Evolutionary conservation across 2,329 filamentous ascomycete species (phyloP).

Genomic region (Penicillium digitatum): DNA sequence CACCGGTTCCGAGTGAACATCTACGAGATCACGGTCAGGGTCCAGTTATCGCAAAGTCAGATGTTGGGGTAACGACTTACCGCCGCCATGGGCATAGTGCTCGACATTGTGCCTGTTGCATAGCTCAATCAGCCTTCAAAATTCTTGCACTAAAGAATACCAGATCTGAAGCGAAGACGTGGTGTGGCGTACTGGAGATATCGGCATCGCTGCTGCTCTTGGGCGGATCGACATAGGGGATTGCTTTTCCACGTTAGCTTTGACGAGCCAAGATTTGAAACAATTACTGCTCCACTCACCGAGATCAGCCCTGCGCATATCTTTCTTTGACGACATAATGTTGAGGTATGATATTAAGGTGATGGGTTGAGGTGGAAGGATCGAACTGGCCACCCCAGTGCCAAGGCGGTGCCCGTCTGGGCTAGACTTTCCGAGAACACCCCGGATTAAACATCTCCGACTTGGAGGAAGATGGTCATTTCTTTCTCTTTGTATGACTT

Average conservation of each 20-base stretch:
- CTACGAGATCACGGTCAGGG: conserved; percentile 36
- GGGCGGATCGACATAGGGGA: conserved; percentile 78
- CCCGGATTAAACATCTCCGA: conserved; percentile 11
- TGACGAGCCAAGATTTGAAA: not conserved
- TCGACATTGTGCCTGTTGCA: conserved; percentile 57
- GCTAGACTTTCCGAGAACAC: conserved; percentile 5
- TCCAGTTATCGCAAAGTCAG: conserved; percentile 10
- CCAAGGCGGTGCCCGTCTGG: conserved; percentile 9
- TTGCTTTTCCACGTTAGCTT: conserved; percentile 54
- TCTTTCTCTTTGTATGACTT: not conserved
- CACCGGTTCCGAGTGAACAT: conserved; percentile 90
- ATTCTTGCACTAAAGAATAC: not conserved
- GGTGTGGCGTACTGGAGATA: conserved; percentile 63
- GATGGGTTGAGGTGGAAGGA: conserved; percentile 10
- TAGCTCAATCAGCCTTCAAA: conserved; percentile 15
- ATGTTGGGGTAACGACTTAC: conserved; percentile 44
- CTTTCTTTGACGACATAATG: conserved; percentile 65
- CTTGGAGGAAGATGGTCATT: not conserved
- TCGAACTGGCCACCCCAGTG: conserved; percentile 2
- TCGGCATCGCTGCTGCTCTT: conserved; percentile 62
- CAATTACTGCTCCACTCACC: conserved; percentile 49
- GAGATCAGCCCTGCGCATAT: conserved; percentile 70
- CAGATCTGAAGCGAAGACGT: conserved; percentile 20
- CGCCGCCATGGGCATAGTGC: conserved; percentile 89
- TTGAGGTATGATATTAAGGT: conserved; percentile 13